Evolutionary conservation across 2,329 filamentous ascomycete genomes (phyloP).

Genomic region (Geosmithia putterillii): DNA sequence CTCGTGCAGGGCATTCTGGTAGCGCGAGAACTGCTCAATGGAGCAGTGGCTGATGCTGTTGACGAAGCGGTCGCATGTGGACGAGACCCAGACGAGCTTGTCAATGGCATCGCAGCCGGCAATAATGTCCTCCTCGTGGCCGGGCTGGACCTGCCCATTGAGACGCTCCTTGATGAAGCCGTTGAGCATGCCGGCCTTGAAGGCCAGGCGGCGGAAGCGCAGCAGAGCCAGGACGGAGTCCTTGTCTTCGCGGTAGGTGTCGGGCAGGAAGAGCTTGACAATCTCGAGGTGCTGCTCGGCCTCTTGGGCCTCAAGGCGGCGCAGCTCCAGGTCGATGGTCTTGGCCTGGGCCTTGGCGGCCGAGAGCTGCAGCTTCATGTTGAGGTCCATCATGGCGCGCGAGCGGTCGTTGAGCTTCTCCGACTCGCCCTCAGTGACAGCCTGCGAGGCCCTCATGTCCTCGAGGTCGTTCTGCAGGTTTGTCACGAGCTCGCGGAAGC

Average conservation of each 20-base stretch:
- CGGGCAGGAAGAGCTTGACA: slow-evolving; percentile 77
- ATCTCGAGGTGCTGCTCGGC: slow-evolving; percentile 81
- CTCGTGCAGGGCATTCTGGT: slow-evolving; percentile 72
- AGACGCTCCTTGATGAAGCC: slow-evolving; percentile 70
- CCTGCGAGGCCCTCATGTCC: slow-evolving; percentile 84
- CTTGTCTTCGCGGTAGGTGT: slow-evolving; percentile 66
- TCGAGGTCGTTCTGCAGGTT: slow-evolving; percentile 78
- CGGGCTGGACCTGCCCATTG: slow-evolving; percentile 51
- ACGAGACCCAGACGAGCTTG: slow-evolving; percentile 72
- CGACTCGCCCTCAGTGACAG: slow-evolving; percentile 84
- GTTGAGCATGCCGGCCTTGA: slow-evolving; percentile 74
- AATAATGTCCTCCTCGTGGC: slow-evolving; percentile 68
- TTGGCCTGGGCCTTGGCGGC: slow-evolving; percentile 88
- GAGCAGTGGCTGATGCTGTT: slow-evolving; percentile 70
- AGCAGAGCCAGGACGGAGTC: slow-evolving; percentile 84
- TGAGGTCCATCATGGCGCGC: slow-evolving; percentile 91
- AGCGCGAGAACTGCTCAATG: slow-evolving; percentile 63
- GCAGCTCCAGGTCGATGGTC: slow-evolving; percentile 82
- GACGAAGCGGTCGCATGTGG: slow-evolving; percentile 75
- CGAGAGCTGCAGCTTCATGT: slow-evolving; percentile 83
- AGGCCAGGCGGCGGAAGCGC: slow-evolving; percentile 74
- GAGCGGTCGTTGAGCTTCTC: slow-evolving; percentile 82
- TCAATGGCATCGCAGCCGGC: slow-evolving; percentile 71
- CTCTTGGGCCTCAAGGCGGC: slow-evolving; percentile 78
- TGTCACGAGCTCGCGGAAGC: slow-evolving; percentile 81